Conservation (phyloP, 2,329 filamentous ascomycete species). For the Graphilbum ipis-grandicollis region DNA sequence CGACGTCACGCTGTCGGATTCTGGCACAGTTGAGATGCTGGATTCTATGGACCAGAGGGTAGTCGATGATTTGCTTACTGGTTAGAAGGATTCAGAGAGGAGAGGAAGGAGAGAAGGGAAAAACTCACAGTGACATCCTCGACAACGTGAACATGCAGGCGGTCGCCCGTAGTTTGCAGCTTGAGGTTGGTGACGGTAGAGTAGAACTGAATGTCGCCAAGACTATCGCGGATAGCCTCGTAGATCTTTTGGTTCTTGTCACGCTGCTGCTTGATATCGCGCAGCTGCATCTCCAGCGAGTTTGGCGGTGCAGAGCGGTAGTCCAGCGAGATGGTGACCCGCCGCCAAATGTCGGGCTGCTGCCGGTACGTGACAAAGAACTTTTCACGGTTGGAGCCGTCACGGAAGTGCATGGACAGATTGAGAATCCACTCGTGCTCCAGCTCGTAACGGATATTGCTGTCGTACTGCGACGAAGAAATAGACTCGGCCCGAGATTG, state of each 20-base stretch:
- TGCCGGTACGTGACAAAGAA: conserved; percentile 95
- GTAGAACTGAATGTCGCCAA: conserved; percentile 91
- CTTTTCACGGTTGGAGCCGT: conserved; percentile 84
- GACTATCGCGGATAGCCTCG: conserved; percentile 79
- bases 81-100: no score
- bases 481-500: conserved; percentile 24
- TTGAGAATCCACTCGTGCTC: conserved; percentile 91
- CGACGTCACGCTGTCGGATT: conserved; percentile 56
- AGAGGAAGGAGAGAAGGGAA: not conserved
- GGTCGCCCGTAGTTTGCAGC: conserved; percentile 71
- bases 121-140: conserved; percentile 68
- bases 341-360: conserved; percentile 59
- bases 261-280: conserved; percentile 61
- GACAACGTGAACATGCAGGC: conserved; percentile 91
- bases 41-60: conserved; percentile 57
- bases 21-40: conserved; percentile 51
- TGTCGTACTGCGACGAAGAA: conserved; percentile 38
- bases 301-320: conserved; percentile 65
- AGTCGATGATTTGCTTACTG: conserved; percentile 70
- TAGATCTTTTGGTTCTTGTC: conserved; percentile 91
- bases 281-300: conserved; percentile 74
- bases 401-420: conserved; percentile 93
- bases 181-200: conserved; percentile 92
- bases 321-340: conserved; percentile 86
- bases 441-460: conserved; percentile 60